Base-by-base conservation (phyloP, 139 green algal species). In the Picochlorum sp. region DNA sequence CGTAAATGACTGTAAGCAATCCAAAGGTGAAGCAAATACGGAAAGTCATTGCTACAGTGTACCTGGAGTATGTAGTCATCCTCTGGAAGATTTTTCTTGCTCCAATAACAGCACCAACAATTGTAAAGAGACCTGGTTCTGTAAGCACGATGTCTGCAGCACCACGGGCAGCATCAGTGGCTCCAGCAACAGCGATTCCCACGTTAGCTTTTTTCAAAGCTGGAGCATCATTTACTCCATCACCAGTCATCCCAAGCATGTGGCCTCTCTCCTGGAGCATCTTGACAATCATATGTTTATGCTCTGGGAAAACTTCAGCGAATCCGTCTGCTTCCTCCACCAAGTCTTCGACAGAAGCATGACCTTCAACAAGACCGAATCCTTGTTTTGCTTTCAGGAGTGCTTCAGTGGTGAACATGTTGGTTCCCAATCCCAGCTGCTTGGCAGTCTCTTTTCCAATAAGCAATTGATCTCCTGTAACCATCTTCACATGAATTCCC, bases 121-220 rank as follows among this genome's bases (percentile, higher is more conserved):
- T 89, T 29, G 69, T 69, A 20, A 54, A 74, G n/a, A 82, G 71
- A 29, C 75, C 75, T 13, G 67, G 63, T 51, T 68, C 30, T 7
- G 76, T 82, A 37, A 88, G 70, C 32, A 90, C 83, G 44, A 94
- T 92, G 69, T 94, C 85, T 35, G 86, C 82, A 9, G 86, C 86
- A 30, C 77, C 81, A 31, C 82, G 77, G 2, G 86, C 86, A 41
- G 86, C 86, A 33, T 94, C 86, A 28, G 86, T 94, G 35, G 77
- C 73, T 35, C 70, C 79, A 0, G 65, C 68, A 18, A 91, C 84
- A n/a, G 86, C 86, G 56, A 97, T 89, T 54, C 89, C 89, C 7
- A 97, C 89, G 61, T 97, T 84, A 14, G 86, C 89, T 70, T 89
- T 90, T 80, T 97, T 97, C 18, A 97, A 77, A 0, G 89, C 89